Conservation (phyloP, 2,329 filamentous ascomycete species). For the Xylariaceae sp. region DNA sequence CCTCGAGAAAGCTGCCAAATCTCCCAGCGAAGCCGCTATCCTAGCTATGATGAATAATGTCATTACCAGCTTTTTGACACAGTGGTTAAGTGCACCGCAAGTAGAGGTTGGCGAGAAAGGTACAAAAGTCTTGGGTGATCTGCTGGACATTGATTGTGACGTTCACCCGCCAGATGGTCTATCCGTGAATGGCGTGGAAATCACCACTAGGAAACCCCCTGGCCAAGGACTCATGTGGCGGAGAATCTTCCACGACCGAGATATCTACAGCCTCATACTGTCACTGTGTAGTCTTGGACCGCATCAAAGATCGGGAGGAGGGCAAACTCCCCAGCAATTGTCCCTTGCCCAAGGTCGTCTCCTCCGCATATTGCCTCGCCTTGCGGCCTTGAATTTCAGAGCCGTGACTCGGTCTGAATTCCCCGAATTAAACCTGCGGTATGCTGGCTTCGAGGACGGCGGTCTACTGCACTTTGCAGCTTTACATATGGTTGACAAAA, state of each 20-base stretch:
- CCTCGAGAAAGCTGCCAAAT: slow-evolving; percentile 56
- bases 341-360: slow-evolving; percentile 57
- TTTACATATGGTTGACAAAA: slow-evolving; percentile 53
- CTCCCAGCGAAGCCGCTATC: slow-evolving; percentile 52
- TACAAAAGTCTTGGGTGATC: slow-evolving; percentile 52
- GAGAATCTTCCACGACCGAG: slow-evolving; percentile 50
- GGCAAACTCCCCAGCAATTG: slow-evolving; percentile 41
- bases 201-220: slow-evolving; percentile 43
- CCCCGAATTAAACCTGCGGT: slow-evolving; percentile 37
- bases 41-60: slow-evolving; percentile 53
- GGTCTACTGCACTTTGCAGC: slow-evolving; percentile 56
- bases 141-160: slow-evolving; percentile 60
- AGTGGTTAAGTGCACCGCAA: slow-evolving; percentile 57
- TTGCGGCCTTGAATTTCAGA: slow-evolving; percentile 50
- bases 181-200: slow-evolving; percentile 40
- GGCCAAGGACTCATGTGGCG: slow-evolving; percentile 59
- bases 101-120: slow-evolving; percentile 60
- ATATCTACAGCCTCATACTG: slow-evolving; percentile 50
- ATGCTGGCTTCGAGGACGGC: slow-evolving; percentile 29
- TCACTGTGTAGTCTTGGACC: slow-evolving; percentile 39
- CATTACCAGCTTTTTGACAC: slow-evolving; percentile 50
- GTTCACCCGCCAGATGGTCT: slow-evolving; percentile 34
- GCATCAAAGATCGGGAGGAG: slow-evolving; percentile 33
- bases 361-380: slow-evolving; percentile 53
- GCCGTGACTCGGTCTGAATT: slow-evolving; percentile 44